Conservation (phyloP, 345 rosid species). For the Moringa oleifera region DNA sequence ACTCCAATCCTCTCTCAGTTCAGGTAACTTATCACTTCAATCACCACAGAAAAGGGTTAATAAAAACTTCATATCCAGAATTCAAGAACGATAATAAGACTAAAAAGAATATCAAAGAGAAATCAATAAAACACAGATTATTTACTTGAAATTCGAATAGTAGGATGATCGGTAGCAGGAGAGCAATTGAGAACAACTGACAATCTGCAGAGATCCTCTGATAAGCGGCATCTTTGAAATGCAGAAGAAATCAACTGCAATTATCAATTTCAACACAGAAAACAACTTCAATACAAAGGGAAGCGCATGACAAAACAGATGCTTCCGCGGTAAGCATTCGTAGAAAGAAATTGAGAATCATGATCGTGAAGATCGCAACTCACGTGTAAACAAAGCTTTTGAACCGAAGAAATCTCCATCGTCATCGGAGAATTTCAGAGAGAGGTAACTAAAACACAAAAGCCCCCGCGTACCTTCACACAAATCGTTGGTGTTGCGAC, state of each 20-base stretch:
- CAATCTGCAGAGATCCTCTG: slow-evolving; percentile 63
- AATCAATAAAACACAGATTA: neutral
- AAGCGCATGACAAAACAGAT: neutral
- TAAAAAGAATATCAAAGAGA: neutral
- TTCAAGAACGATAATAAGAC: neutral
- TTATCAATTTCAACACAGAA: neutral
- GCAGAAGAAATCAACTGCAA: slow-evolving; percentile 66
- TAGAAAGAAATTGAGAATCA: neutral
- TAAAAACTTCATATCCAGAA: neutral
- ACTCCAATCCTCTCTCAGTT: no score
- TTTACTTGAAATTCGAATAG: slow-evolving; percentile 52
- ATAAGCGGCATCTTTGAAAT: slow-evolving; percentile 67
- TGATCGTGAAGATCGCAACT: slow-evolving; percentile 4
- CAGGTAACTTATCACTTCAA: no score
- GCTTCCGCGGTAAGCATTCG: neutral
- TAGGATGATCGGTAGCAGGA: slow-evolving; percentile 23
- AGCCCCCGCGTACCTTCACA: slow-evolving; percentile 7
- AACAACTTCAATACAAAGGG: neutral
- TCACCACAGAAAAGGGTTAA: neutral
- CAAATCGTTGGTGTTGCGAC: no score
- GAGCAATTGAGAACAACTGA: slow-evolving; percentile 47
- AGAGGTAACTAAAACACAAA: neutral
- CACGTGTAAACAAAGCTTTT: slow-evolving; percentile 26
- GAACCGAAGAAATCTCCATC: slow-evolving; percentile 27
- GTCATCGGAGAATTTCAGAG: neutral